Base-by-base conservation (phyloP, 306 rosid species). In the Dicorynia guianensis region DNA sequence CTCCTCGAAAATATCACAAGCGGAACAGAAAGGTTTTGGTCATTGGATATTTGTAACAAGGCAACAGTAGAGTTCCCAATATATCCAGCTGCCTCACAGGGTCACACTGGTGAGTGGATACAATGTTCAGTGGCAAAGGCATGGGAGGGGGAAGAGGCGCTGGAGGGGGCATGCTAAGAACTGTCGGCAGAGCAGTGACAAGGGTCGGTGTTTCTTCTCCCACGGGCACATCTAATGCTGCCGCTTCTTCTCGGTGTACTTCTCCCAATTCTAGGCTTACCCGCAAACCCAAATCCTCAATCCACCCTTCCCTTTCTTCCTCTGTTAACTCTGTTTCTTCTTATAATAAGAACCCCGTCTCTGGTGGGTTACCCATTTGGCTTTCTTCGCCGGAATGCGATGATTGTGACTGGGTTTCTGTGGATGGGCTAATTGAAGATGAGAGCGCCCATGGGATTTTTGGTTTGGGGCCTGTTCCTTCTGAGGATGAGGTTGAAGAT, bases 111-210 rank as follows among this genome's bases (percentile, higher is more conserved):
- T 25, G n/a, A 25, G 30, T 2, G 30, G 30, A 25, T 46, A 46
- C 15, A 46, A 77, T 83, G 92, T 85, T 85, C 35, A 71, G 84
- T 17, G 87, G 92, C 11, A 25, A 2, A 25, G 30, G 30, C 30
- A 25, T 25, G 30, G 30, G 30, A 2, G 30, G 30, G n/a, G n/a
- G n/a, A n/a, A n/a, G n/a, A 0, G 79, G 80, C 4, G 58, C n/a
- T n/a, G 60, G 81, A 42, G 85, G 89, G 56, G 65, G 79, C 34
- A 13, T 82, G 74, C 40, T 85, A 34, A 76, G 83, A 61, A 34
- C 79, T 1, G 82, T 76, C 7, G 77, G 89, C 1, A 78, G 89
- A 74, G 78, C 78, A 4, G 81, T 78, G 25, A 58, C 87, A 0
- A 77, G 87, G 52, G 68, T 83, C 13, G 67, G 76, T 25, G 54